Base-by-base conservation (phyloP, 495 filamentous ascomycete species). In the Chaetomium cochliodes region DNA sequence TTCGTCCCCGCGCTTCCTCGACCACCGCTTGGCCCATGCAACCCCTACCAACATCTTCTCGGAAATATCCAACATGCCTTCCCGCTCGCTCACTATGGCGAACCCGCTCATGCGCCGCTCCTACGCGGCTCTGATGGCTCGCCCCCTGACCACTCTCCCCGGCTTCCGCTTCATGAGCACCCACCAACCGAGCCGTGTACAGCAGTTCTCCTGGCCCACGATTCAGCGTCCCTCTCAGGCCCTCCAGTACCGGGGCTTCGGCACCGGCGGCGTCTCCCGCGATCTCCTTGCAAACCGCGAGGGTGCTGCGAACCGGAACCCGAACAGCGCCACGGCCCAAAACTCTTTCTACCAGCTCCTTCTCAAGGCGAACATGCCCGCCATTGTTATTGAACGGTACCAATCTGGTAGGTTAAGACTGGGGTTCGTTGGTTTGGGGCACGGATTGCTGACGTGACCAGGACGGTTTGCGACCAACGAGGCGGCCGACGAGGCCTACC, bases 261-360 rank as follows among this genome's bases (percentile, higher is more conserved):
- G 76, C 46, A 72, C 74, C 20, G 73, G 73, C 56, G 74, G 75
- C 39, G 69, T 80, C 46, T 78, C 83, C 46, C 75, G 78, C 55
- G 80, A 78, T 62, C 69, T 82, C 18, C 76, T 86, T 39, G 82
- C 80, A 26, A 78, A 77, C 68, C 74, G 81, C 69, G 94, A 98
- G 77, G 89, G 91, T 72, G 87, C 89, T 26, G 96, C 94, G 42
- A 98, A 97, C 75, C 90, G 90, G 78, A 93, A 96, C 68, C 90
- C 94, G 3, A 86, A 82, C 67, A 97, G 89, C 76, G 85, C 92
- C 16, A 88, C 86, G 28, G 88, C 91, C 18, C 94, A 98, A 76
- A 92, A 92, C 76, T 87, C 90, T 23, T 97, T 98, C 74, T 98
- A 98, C 75, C 87, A 92, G 70, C 88, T 91, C 41, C 85, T 98